Base-by-base conservation (phyloP, 352 stramenopile genomes). In the Phytopythium litorale region DNA sequence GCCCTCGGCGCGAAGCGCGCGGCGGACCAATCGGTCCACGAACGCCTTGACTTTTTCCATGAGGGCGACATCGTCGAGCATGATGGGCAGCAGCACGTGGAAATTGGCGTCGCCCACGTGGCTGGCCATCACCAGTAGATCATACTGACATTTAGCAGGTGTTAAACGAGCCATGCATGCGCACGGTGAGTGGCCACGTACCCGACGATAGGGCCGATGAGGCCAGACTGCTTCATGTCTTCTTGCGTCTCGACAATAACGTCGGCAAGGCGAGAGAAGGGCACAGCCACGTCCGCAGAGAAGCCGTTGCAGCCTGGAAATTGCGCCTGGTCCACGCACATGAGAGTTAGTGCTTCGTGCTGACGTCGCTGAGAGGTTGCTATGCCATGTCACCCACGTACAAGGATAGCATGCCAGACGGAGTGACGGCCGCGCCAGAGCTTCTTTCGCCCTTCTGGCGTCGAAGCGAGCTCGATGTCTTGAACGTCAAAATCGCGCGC, bases 31-130 rank as follows among this genome's bases (percentile, higher is more conserved):
- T 16, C 83, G 82, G 60, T 92, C 80, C 59, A 91, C 97, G 37
- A 99, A 94, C 30, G 84, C 72, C 58, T 91, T 81, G 42, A 98
- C 83, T 61, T 91, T 89, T 23, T 73, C 58, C 70, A 97, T 87
- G 52, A 98, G 82, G 56, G 87, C 73, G 7, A 81, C 69, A 58
- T 99, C 78, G 55, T 96, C 77, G 33, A 73, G 75, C 56, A 92
- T 79, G 64, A 97, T 88, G 23, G 97, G 92, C 49, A 99, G 73
- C 70, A 99, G 98, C 53, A 96, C 96, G 79, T 99, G 97, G 72
- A 99, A 99, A 77, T 99, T 99, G 48, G 96, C 97, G 68, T 99
- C 97, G 21, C 97, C 88, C 3, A 96, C 84, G 60, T 96, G 88
- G 57, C 73, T 85, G 28, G 18, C 42, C 42, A 28, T 3, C 9